Evolutionary conservation across 2,329 filamentous ascomycete species (phyloP), one percentile per base, ranked within the genome.

Genomic region (Botrytis fabae): DNA sequence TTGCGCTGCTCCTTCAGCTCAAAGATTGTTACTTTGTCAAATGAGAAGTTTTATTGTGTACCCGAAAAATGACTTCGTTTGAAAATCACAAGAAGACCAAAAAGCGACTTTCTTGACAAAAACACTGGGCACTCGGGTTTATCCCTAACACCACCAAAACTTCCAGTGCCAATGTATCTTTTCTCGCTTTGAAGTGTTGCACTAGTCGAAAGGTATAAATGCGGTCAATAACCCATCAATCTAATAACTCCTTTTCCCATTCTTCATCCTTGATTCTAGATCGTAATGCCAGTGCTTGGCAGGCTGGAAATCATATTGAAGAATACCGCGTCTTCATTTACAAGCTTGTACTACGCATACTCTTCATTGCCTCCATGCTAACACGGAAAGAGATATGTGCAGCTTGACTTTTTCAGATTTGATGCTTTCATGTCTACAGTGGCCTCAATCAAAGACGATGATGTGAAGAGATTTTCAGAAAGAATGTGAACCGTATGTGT

Each of bases 231-330:
- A 44, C 12, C 16, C 14, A 44, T 44, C 42, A 18, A 44, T 18
- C 16, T 44, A 18, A 18, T 18, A 44, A 44, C 42, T 14, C 42
- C 14, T 44, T 44, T 44, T 44, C 42, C 42, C 14, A 18, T 44
- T 42, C 48, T 51, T n/a, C 25, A 5, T n/a, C 48, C 25, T n/a
- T 16, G 48, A 10, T 7, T 51, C 48, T 25, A 51, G 48, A 51
- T 51, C 25, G 25, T n/a, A 25, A 4, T 25, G 25, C 48, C 4
- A 51, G 48, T n/a, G 25, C 25, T 51, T 51, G 12, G 12, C 4
- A n/a, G 25, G 1, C 4, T 51, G 25, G 25, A 7, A 0, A 7
- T n/a, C 6, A 2, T 1, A n/a, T 51, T n/a, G 12, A n/a, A 51
- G 48, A 51, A 51, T 2, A 16, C 25, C 12, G 7, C 2, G 48